A percentile compares a stretch with the other conserved stretches of the same genome.
Evolutionary conservation across 352 stramenopile genomes (phyloP).

Genomic region (Pythium angustatum): DNA sequence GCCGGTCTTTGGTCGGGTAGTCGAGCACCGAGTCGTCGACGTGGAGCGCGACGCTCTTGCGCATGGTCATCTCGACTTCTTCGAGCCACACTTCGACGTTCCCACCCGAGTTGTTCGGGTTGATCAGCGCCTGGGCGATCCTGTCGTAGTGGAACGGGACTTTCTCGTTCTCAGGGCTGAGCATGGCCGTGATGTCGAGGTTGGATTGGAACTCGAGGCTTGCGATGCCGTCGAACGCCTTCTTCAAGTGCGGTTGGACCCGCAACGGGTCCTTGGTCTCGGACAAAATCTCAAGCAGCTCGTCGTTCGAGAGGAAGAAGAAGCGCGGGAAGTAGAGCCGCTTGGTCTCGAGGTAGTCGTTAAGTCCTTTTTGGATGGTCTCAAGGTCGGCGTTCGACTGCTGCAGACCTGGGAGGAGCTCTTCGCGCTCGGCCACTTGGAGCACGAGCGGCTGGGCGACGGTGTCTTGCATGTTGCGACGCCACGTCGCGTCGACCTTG

Average conservation of each 20-base stretch:
- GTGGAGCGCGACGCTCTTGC: constrained; percentile 76
- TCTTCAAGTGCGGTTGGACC: constrained; percentile 95
- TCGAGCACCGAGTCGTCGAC: constrained; percentile 86
- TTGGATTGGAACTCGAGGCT: constrained; percentile 92
- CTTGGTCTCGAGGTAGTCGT: constrained; percentile 95
- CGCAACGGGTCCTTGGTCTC: constrained; percentile 92
- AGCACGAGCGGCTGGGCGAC: constrained; percentile 71
- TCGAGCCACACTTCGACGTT: constrained; percentile 92
- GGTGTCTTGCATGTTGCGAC: constrained; percentile 87
- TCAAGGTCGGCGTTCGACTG: constrained; percentile 93
- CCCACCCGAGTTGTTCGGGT: constrained; percentile 92
- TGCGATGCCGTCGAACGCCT: constrained; percentile 93
- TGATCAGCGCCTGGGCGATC: constrained; percentile 90
- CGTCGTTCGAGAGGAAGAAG: constrained; percentile 95
- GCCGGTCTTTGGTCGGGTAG: constrained; percentile 84
- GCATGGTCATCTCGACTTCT: constrained; percentile 87
- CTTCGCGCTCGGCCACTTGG: constrained; percentile 71
- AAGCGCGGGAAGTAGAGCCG: constrained; percentile 92
- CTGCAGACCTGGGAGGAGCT: constrained; percentile 81
- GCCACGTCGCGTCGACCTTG: constrained; percentile 88
- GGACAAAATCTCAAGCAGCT: constrained; percentile 92
- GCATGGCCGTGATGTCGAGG: constrained; percentile 91
- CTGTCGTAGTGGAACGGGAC: constrained; percentile 88
- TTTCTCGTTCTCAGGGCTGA: constrained; percentile 86
- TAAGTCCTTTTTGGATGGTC: constrained; percentile 93